A percentile compares a stretch with the other conserved stretches of the same genome.
phyloP scores from a whole-genome alignment of 495 filamentous ascomycete species.

The Bacidia rubella region DNA sequence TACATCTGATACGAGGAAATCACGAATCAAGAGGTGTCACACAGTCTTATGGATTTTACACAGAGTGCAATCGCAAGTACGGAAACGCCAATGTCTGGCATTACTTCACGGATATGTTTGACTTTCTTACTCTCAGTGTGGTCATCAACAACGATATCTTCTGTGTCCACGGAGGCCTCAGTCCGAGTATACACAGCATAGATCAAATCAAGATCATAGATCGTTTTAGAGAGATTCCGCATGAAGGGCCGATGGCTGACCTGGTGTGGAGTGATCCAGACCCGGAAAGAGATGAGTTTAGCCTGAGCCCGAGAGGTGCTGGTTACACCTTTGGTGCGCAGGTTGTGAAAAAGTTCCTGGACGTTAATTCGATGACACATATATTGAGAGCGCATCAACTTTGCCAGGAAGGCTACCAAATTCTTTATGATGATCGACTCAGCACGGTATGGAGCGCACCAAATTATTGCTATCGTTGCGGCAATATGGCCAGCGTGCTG shows the following conservation, averaged over 20 bases:
- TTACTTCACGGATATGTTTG: constrained; percentile 99
- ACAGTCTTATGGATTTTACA: constrained; percentile 98
- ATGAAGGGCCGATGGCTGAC: constrained; percentile 99
- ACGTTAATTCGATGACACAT: constrained; percentile 92
- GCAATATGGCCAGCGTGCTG: constrained; percentile 91
- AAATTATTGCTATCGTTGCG: constrained; percentile 93
- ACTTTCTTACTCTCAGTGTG: constrained; percentile 89
- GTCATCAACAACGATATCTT: constrained; percentile 99
- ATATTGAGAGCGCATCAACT: constrained; percentile 94
- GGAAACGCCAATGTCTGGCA: constrained; percentile 98
- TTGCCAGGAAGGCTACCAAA: constrained; percentile 93
- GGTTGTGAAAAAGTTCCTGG: constrained; percentile 93
- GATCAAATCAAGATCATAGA: constrained; percentile 99
- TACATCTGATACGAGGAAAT: constrained; percentile 90
- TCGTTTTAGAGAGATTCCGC: constrained; percentile 93
- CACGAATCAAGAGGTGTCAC: constrained; percentile 96
- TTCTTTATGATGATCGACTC: constrained; percentile 84
- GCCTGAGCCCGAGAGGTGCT: constrained; percentile 79
- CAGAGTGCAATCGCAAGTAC: constrained; percentile 93
- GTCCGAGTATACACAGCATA: constrained; percentile 92
- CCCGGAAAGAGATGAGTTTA: constrained; percentile 90
- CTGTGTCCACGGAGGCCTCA: constrained; percentile 92
- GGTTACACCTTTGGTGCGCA: constrained; percentile 96
- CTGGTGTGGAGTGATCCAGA: constrained; percentile 97
- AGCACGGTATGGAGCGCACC: constrained; percentile 97